Conservation (phyloP, 768 basidiomycete species). For the Macrolepiota dolichaula region DNA sequence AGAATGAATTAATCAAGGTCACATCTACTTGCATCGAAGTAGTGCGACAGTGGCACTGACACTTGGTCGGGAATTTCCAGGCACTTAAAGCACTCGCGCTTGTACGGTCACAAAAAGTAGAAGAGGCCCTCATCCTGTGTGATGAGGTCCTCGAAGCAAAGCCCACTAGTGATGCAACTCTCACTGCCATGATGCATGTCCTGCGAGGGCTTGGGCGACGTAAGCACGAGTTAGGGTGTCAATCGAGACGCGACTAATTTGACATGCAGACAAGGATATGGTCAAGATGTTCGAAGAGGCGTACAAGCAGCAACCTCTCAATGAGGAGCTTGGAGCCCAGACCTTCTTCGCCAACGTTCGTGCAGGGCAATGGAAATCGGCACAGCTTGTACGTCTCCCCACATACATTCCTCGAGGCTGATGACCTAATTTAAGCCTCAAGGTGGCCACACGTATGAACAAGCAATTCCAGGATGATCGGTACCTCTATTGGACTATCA, state of each 20-base stretch:
- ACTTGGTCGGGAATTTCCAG: constrained; percentile 31
- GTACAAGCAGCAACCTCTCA: constrained; percentile 73
- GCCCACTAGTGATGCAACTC: constrained; percentile 67
- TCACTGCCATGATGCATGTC: constrained; percentile 83
- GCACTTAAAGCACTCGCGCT: constrained; percentile 83
- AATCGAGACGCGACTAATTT: background rate
- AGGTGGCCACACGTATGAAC: constrained; percentile 81
- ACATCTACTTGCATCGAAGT: constrained; percentile 10
- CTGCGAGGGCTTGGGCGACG: constrained; percentile 74
- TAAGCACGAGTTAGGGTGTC: constrained; percentile 22
- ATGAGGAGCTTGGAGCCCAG: constrained; percentile 82
- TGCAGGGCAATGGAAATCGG: constrained; percentile 80
- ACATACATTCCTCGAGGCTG: background rate
- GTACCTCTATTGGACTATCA: constrained; percentile 81
- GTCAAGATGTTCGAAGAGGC: constrained; percentile 85
- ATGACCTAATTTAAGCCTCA: constrained; percentile 10
- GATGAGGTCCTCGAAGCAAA: constrained; percentile 77
- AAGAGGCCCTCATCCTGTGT: constrained; percentile 74
- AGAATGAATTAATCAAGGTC: constrained; percentile 70
- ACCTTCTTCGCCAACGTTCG: constrained; percentile 84
- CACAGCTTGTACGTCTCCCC: constrained; percentile 59
- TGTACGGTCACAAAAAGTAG: constrained; percentile 80
- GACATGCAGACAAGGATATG: constrained; percentile 62
- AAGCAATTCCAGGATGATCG: constrained; percentile 82
- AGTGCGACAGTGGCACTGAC: constrained; percentile 12